These are phyloP conservation scores for Aegilops speltoides DNA, from an alignment of 176 grass and related monocot species.

Conservation along the genomic window DNA sequence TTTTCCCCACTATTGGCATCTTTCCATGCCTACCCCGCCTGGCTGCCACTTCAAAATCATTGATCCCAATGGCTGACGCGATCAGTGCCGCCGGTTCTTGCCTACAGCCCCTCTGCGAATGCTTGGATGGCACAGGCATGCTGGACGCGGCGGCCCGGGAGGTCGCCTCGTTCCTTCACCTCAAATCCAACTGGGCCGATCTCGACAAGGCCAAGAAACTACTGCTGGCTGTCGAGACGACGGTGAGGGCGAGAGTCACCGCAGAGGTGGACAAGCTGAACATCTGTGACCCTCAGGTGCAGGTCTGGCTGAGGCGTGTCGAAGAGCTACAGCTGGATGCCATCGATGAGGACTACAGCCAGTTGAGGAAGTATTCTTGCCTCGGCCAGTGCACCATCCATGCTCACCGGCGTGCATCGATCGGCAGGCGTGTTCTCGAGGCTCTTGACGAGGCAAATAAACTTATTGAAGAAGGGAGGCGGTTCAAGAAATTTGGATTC, in stretches of 20 bases:
- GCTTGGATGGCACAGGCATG: conserved; percentile 36
- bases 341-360: conserved; percentile 32
- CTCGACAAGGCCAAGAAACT: conserved; percentile 26
- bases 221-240: conserved; percentile 2
- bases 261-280: conserved; percentile 36
- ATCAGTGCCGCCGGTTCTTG: not conserved
- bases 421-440: conserved; percentile 34
- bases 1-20: not conserved
- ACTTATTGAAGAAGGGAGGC: conserved; percentile 21
- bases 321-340: conserved; percentile 21
- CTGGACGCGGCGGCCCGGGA: not conserved
- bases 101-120: conserved; percentile 25
- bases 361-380: conserved; percentile 5
- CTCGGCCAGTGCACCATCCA: conserved; percentile 46
- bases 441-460: conserved; percentile 35
- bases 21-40: not conserved
- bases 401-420: conserved; percentile 18
- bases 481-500: conserved; percentile 33
- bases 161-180: conserved; percentile 33
- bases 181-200: conserved; percentile 39
- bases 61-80: conserved; percentile 19
- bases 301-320: conserved; percentile 42
- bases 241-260: not conserved
- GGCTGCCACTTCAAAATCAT: not conserved
- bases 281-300: conserved; percentile 41